Base-by-base conservation (phyloP, 257 asterid genomes). In the Solanum sitiens region DNA sequence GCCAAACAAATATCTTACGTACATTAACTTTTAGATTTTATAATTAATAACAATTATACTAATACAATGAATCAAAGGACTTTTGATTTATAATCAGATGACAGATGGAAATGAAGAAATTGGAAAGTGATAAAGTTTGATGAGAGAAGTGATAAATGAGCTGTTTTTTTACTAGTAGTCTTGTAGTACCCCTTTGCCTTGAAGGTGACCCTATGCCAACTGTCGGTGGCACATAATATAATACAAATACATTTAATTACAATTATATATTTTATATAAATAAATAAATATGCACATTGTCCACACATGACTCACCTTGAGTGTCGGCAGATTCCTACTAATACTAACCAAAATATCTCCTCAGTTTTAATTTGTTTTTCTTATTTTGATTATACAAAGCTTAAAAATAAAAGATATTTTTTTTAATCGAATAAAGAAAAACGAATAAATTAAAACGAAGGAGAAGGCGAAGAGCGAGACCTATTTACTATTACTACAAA, bases 341-440 rank as follows among this genome's bases (percentile, higher is more conserved):
- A 70, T 30, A 16, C 9, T 50, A 50, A 15, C 6, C 1, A 0
- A 9, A 5, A 3, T 70, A 15, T 11, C 0, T 10, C 0, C 3
- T 63, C 4, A 2, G 8, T 63, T 63, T n/a, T 0, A 63, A 63
- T 63, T 63, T 63, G 0, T 63, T 63, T 63, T 23, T n/a, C 0
- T 11, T 2, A 0, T 63, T 63, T 23, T 63, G 0, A 63, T 4
- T 23, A 23, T 63, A 63, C 0, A 2, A 0, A 63, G 0, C 1
- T 16, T 53, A 2, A 53, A 53, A 0, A 1, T 1, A 0, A 6
- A 10, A 6, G 4, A 53, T 0, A 12, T 6, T 53, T 6, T 1
- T 61, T 61, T 53, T 6, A 53, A 53, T 0, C 8, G 0, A 16
- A 0, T 53, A 2, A 50, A 6, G 16, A 0, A 0, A 2, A 6